Evolutionary conservation across 2,329 filamentous ascomycete genomes (phyloP), one percentile per base, ranked within the genome.

Genomic region (Amylocarpus encephaloides): DNA sequence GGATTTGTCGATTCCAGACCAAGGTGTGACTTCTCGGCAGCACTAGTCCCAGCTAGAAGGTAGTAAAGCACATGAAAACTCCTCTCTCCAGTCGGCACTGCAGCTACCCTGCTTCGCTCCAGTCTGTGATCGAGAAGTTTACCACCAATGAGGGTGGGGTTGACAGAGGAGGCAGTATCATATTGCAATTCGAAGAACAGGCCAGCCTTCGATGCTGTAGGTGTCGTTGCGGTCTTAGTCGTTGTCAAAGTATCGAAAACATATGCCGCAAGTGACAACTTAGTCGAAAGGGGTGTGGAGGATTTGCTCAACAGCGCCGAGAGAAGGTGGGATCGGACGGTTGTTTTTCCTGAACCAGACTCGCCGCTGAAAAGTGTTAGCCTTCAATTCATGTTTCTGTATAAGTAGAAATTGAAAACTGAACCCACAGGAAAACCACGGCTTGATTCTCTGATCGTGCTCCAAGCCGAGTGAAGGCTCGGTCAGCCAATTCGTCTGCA

Each of bases 41-140:
- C 77, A 62, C 90, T 96, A 11, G 93, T 97, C 50, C 93, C 93
- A 1, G 92, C 86, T 29, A 98, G 74, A 3, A 98, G 80, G 67
- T 98, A 98, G 73, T 98, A 98, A 7, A 98, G 75, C 22, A 95
- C 80, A 69, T 98, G 93, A 67, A 96, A 97, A 68, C 93, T 97
- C 40, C 93, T 85, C 71, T 98, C 93, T 61, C 93, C 93, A 0
- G 93, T 95, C 0, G 93, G 93, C 0, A 97, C 91, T 36, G 89
- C 82, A 26, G 93, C 83, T 56, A 98, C 90, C 56, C 93, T 82
- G 70, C 90, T 95, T 50, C 93, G 78, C 70, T 98, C 93, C 43
- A 98, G 74, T 59, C 93, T 82, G 68, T 98, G 93, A 61, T 97
- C 91, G 40, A 98, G 77, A 13, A 98, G 76, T 70, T 98, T 97